Evolutionary conservation across 164 flowering plant genomes (phyloP), one percentile per base, ranked within the genome.

Genomic region (Protea cynaroides): DNA sequence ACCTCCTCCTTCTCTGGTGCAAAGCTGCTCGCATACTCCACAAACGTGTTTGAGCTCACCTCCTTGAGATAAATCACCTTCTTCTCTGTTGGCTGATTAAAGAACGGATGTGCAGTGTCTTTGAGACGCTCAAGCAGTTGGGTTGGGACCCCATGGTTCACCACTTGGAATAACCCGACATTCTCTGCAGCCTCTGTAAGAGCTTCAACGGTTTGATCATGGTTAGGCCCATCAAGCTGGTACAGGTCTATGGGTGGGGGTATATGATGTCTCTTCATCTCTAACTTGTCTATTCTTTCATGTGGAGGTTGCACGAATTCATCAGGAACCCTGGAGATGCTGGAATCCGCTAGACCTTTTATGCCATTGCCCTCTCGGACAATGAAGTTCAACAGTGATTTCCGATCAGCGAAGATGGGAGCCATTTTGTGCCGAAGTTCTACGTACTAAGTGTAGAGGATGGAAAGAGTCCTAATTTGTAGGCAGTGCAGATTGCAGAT

Each of bases 241-340:
- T 82, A 78, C 24, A 79, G 52, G 61, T 79, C 82, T 29, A 81
- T 81, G 3, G 77, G 74, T n/a, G n/a, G n/a, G n/a, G n/a, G n/a
- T n/a, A n/a, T n/a, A n/a, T n/a, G n/a, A n/a, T n/a, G n/a, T n/a
- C n/a, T n/a, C n/a, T n/a, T n/a, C n/a, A n/a, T n/a, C n/a, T 60
- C 36, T n/a, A 22, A 21, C 65, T 74, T 74, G 62, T 58, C 25
- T 0, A 81, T 81, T 58, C 77, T 49, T 66, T 74, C 76, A 0
- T 78, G 9, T 19, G 56, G 67, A 12, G 82, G 77, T 56, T 76
- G 81, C 4, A 76, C 52, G 62, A 71, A 81, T 19, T 49, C 61
- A 23, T 72, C 65, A 0, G 82, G 82, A 12, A 81, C 80, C 58
- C 65, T 13, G 0, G 71, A 25, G 18, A 74, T 54, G 29, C 80